A percentile compares a stretch with the other conserved stretches of the same genome.
Conservation (phyloP, 2,329 filamentous ascomycete genomes). For the Chaetoscypha palmicola region DNA sequence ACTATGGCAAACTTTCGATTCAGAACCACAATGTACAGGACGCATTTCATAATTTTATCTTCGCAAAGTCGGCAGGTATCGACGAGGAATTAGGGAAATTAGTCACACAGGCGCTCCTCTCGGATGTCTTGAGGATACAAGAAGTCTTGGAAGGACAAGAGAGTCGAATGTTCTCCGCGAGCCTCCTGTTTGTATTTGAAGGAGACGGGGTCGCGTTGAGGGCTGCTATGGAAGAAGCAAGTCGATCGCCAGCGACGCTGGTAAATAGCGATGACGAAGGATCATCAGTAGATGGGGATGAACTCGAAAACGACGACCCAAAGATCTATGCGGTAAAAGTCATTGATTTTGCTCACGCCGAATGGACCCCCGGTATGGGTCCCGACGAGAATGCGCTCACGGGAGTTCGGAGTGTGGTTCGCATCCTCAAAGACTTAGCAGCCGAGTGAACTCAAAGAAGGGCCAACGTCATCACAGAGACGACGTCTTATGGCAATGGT, state of each 20-base stretch:
- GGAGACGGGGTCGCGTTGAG: constrained; percentile 51
- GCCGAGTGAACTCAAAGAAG: too few species aligned
- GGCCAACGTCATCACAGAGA: too few species aligned
- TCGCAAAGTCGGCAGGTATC: constrained; percentile 51
- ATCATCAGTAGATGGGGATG: constrained; percentile 41
- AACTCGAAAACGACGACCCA: constrained; percentile 48
- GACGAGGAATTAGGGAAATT: constrained; percentile 50
- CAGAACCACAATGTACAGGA: constrained; percentile 47
- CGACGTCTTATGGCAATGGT: too few species aligned
- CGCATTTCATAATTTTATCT: constrained; percentile 50
- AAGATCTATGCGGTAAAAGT: constrained; percentile 75
- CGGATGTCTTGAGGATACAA: constrained; percentile 47
- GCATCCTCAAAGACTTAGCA: constrained; percentile 47
- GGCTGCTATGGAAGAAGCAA: constrained; percentile 30
- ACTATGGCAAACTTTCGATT: constrained; percentile 49
- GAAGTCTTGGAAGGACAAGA: constrained; percentile 48
- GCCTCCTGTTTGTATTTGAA: constrained; percentile 56
- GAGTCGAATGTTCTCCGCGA: constrained; percentile 53
- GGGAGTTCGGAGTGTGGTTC: constrained; percentile 65
- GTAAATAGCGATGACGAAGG: constrained; percentile 23
- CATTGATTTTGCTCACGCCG: constrained; percentile 95
- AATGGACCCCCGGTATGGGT: constrained; percentile 70
- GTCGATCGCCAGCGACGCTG: constrained; percentile 25
- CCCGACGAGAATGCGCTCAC: constrained; percentile 76
- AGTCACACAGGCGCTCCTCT: constrained; percentile 46